Base-by-base conservation (phyloP, 495 filamentous ascomycete genomes). In the Xylaria curta region DNA sequence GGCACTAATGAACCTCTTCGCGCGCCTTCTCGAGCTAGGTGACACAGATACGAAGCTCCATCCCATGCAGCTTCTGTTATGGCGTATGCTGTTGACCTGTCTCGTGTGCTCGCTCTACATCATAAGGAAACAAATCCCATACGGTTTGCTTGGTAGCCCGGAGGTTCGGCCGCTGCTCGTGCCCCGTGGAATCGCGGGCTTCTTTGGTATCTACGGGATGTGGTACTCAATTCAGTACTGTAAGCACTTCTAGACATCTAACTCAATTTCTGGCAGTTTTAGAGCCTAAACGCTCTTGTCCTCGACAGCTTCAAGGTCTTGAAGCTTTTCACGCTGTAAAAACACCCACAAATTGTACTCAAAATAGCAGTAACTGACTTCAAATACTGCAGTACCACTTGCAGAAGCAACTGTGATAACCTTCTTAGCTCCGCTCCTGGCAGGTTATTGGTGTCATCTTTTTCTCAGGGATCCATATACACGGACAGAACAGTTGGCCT, bases 371-470 rank as follows among this genome's bases (percentile, higher is more conserved):
- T 40, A 38, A 6, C 33, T 60, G 17, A 60, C 58, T 26, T 0
- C 2, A 15, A 60, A 9, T 60, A 0, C 13, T 60, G 58, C 58
- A 60, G 58, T 98, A 4, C 92, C 94, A 1, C 85, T 98, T 0
- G 91, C 94, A 6, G 95, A 98, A 75, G 95, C 96, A 13, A 97
- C 94, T 0, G 96, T 98, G 0, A 90, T 98, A 56, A 97, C 94
- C 56, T 98, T 98, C 76, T 87, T 98, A 0, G 89, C 92, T 0
- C 96, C 96, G 0, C 90, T 90, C 19, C 85, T 97, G 3, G 87
- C 93, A n/a, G 92, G 93, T 64, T 97, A 93, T 78, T 90, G 90
- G 13, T 97, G 94, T 78, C 92, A 91, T 19, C 78, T 94, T 24
- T 82, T 97, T 21, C 84, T 92, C 58, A 84, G 85, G 28, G 92